These are phyloP conservation scores for Komagataella populi DNA, from an alignment of 805 yeast genomes.

Conservation along the genomic window DNA sequence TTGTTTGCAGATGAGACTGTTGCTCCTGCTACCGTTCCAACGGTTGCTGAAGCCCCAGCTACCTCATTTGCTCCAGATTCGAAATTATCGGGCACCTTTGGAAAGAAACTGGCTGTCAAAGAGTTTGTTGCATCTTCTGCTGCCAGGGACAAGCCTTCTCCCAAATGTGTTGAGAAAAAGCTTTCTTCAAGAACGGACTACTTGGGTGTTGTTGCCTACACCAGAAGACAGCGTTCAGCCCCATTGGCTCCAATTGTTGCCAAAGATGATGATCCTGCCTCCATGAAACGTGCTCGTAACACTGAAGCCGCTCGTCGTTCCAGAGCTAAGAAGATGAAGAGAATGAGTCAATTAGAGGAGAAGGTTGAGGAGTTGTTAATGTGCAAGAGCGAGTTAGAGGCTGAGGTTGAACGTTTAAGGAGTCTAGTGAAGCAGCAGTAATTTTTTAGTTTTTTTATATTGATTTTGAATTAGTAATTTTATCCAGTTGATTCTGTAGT, in stretches of 20 bases:
- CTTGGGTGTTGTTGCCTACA: constrained; percentile 64
- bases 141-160: background rate
- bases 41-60: background rate
- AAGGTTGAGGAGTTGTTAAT: constrained; percentile 53
- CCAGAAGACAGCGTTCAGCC: constrained; percentile 58
- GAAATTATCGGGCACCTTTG: background rate
- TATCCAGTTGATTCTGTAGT: background rate
- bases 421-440: background rate
- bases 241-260: constrained; percentile 64
- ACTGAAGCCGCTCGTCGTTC: constrained; percentile 97
- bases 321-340: constrained; percentile 82
- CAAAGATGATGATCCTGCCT: constrained; percentile 47
- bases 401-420: constrained; percentile 34
- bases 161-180: constrained; percentile 6
- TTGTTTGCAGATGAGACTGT: constrained; percentile 32
- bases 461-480: background rate
- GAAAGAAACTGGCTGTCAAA: background rate
- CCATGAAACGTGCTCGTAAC: constrained; percentile 86
- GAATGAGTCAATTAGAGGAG: constrained; percentile 72
- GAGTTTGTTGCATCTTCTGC: background rate
- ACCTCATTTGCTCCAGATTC: background rate
- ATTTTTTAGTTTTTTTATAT: background rate
- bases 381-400: constrained; percentile 45
- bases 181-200: constrained; percentile 29
- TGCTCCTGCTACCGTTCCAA: constrained; percentile 5